Evolutionary conservation across 208 protist species (phyloP).

Genomic region (Acanthamoeba culbertsoni): DNA sequence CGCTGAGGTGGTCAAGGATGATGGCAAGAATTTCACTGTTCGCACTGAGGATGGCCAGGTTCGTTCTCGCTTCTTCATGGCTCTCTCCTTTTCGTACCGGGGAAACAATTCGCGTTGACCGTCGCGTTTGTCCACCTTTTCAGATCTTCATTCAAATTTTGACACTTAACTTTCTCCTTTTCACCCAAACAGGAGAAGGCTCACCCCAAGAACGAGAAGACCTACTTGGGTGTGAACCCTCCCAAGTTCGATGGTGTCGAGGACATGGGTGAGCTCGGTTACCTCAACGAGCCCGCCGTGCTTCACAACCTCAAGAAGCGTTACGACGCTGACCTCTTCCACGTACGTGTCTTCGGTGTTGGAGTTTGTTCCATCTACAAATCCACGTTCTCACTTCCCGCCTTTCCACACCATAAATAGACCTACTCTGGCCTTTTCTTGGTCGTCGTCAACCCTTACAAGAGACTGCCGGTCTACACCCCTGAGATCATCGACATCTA

Average conservation of each 20-base stretch:
- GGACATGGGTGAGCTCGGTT: constrained; percentile 71
- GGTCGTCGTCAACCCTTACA: constrained; percentile 58
- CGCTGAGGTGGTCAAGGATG: constrained; percentile 67
- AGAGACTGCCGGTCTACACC: constrained; percentile 74
- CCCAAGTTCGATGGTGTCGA: constrained; percentile 70
- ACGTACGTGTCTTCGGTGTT: constrained; percentile 35
- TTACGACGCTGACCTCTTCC: constrained; percentile 72
- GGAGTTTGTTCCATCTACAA: background rate
- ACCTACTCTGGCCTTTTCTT: constrained; percentile 72
- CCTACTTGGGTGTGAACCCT: constrained; percentile 65
- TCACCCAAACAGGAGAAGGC: constrained; percentile 61
- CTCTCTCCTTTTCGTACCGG: background rate
- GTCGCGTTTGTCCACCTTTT: too few species aligned
- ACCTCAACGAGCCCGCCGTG: constrained; percentile 76
- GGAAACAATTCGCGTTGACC: background rate
- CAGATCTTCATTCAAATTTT: too few species aligned
- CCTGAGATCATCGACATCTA: constrained; percentile 75
- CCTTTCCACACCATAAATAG: constrained; percentile 86
- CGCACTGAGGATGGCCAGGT: constrained; percentile 48
- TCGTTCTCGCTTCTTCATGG: background rate
- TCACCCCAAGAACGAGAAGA: constrained; percentile 59
- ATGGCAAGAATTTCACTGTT: constrained; percentile 64
- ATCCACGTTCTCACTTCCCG: background rate
- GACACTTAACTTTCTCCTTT: too few species aligned
- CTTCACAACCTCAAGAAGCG: constrained; percentile 74